Conservation (phyloP, 352 stramenopile genomes). For the Phytophthora pluvialis region DNA sequence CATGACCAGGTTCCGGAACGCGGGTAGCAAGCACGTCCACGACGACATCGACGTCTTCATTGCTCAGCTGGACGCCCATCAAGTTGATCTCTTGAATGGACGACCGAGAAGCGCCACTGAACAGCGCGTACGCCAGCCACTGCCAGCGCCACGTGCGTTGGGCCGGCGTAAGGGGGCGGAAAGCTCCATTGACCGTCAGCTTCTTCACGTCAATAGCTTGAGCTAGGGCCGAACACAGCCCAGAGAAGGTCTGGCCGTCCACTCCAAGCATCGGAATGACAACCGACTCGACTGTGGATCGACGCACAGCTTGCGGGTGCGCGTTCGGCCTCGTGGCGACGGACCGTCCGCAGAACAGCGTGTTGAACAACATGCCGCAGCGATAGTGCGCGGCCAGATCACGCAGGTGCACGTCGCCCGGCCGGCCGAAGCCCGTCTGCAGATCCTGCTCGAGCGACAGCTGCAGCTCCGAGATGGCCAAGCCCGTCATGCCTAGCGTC, state of each 20-base stretch:
- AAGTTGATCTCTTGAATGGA: slow-evolving; percentile 38
- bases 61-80: slow-evolving; percentile 26
- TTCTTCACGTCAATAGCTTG: slow-evolving; percentile 22
- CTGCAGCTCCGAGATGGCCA: slow-evolving; percentile 38
- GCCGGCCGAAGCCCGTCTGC: slow-evolving; percentile 6
- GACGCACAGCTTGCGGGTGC: slow-evolving; percentile 13
- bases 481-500: slow-evolving; percentile 13
- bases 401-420: slow-evolving; percentile 10
- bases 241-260: slow-evolving; percentile 30
- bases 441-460: slow-evolving; percentile 34
- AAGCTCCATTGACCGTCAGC: slow-evolving; percentile 30
- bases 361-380: slow-evolving; percentile 34
- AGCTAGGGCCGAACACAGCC: slow-evolving; percentile 30
- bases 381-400: slow-evolving; percentile 20
- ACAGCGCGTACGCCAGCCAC: slow-evolving; percentile 35
- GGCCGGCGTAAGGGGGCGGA: slow-evolving; percentile 20
- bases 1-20: slow-evolving; percentile 27
- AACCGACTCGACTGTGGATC: slow-evolving; percentile 31
- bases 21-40: slow-evolving; percentile 23
- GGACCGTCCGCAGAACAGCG: slow-evolving; percentile 29
- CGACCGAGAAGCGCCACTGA: slow-evolving; percentile 30
- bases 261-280: slow-evolving; percentile 37
- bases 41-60: slow-evolving; percentile 28
- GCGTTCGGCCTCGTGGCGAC: slow-evolving; percentile 17
- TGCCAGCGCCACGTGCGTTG: slow-evolving; percentile 37